Evolutionary conservation across 225 moss, liverwort and hornwort species (phyloP).

Genomic region (Physcomitrium patens): DNA sequence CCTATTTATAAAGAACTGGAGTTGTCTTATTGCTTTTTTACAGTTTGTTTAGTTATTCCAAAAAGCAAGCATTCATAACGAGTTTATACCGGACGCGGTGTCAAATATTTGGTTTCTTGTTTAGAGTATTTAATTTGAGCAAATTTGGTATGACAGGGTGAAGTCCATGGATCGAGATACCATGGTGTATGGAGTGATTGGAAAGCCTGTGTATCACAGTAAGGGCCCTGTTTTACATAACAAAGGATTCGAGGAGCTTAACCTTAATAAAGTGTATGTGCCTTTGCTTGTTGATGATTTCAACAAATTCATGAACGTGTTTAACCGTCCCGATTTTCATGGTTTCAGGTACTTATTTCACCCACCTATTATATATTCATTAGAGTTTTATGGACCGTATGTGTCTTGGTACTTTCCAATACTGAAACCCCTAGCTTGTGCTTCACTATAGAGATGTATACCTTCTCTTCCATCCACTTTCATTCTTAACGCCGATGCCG

Average conservation of each 20-base stretch:
- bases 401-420: neutral
- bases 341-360: constrained; percentile 61
- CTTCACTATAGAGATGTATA: constrained; percentile 1
- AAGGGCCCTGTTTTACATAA: constrained; percentile 85
- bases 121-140: constrained; percentile 13
- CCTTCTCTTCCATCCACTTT: constrained; percentile 18
- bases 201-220: constrained; percentile 89
- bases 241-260: constrained; percentile 54
- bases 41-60: neutral
- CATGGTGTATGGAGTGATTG: constrained; percentile 79
- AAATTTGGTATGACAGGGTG: constrained; percentile 49
- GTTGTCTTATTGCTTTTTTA: neutral
- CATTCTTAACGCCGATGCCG: constrained; percentile 4
- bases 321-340: constrained; percentile 58
- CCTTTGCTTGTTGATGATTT: constrained; percentile 84
- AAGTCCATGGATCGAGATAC: constrained; percentile 73
- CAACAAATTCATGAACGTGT: constrained; percentile 69
- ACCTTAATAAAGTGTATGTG: constrained; percentile 86
- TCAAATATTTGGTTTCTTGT: neutral
- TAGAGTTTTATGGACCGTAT: neutral
- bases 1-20: neutral
- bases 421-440: neutral
- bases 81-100: neutral
- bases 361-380: constrained; percentile 5
- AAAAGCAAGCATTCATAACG: neutral